phyloP scores from a whole-genome alignment of 2,329 filamentous ascomycete species.

The Scopulariopsis brevicaulis region DNA sequence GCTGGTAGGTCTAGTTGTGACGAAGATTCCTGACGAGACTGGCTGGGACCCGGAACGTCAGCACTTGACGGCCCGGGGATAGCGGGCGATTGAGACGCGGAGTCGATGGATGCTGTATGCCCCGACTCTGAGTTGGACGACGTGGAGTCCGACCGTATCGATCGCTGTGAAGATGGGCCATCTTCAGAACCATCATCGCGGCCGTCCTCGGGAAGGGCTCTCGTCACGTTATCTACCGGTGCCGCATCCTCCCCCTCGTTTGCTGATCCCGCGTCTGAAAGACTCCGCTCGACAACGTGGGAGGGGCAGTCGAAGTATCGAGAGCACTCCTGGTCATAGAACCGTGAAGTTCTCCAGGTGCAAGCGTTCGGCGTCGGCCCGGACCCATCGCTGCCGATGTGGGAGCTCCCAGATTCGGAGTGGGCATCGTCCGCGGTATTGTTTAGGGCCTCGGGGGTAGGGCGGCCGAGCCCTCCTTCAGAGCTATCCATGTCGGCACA shows the following conservation, averaged over 20 bases:
- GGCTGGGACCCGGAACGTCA: not conserved
- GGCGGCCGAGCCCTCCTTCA: slow-evolving; percentile 12
- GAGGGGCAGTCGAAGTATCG: slow-evolving; percentile 37
- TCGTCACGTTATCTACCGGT: not conserved
- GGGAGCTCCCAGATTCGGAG: slow-evolving; percentile 23
- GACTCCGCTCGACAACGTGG: slow-evolving; percentile 26
- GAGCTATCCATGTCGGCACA: slow-evolving; percentile 21
- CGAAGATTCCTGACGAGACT: not conserved
- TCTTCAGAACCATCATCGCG: not conserved
- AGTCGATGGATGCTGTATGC: not conserved
- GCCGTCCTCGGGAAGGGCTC: not conserved
- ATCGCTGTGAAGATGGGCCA: not conserved
- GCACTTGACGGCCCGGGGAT: not conserved
- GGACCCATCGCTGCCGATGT: slow-evolving; percentile 21
- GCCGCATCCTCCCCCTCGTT: not conserved
- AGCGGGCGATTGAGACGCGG: not conserved
- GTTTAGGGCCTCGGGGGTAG: slow-evolving; percentile 9
- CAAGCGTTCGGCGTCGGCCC: slow-evolving; percentile 13
- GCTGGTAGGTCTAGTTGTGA: not conserved
- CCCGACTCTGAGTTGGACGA: not conserved
- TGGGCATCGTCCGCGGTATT: slow-evolving; percentile 6
- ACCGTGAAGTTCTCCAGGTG: slow-evolving; percentile 24
- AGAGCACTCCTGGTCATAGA: slow-evolving; percentile 30
- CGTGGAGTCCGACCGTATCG: not conserved
- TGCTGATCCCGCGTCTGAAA: slow-evolving; percentile 11